These are phyloP conservation scores for Tricholoma furcatifolium DNA, from an alignment of 768 basidiomycete genomes.

Conservation along the genomic window DNA sequence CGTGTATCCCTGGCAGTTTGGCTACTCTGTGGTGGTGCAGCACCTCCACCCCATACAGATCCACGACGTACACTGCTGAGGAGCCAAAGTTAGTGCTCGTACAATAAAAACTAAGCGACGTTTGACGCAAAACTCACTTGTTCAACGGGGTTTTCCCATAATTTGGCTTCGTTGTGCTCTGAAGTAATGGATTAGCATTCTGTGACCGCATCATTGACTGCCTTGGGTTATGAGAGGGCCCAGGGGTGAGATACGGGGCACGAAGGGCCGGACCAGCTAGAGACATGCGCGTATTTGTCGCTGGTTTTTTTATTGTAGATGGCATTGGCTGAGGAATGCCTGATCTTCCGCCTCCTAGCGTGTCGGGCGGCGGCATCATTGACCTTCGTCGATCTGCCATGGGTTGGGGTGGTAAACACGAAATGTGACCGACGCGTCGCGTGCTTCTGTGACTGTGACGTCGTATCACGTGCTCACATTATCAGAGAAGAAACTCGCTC, in stretches of 20 bases:
- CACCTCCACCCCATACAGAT: conserved; percentile 65
- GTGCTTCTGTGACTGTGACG: conserved; percentile 19
- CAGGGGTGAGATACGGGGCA: conserved; percentile 43
- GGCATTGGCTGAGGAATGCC: conserved; percentile 62
- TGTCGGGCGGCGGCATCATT: conserved; percentile 55
- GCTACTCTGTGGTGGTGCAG: conserved; percentile 48
- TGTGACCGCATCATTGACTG: conserved; percentile 72
- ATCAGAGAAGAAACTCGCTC: not conserved
- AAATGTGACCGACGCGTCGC: conserved; percentile 25
- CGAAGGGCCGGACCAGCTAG: conserved; percentile 75
- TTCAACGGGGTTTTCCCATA: conserved; percentile 76
- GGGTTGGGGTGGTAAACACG: not conserved
- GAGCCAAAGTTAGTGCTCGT: not conserved
- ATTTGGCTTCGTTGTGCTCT: conserved; percentile 65
- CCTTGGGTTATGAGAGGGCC: conserved; percentile 52
- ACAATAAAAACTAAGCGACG: conserved; percentile 10
- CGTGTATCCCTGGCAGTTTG: conserved; percentile 72
- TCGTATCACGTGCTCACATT: conserved; percentile 19
- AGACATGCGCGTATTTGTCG: conserved; percentile 61
- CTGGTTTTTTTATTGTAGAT: conserved; percentile 70
- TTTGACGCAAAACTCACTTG: conserved; percentile 42
- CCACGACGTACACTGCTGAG: conserved; percentile 69
- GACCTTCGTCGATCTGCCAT: conserved; percentile 53
- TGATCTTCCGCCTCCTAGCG: conserved; percentile 52
- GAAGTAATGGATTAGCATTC: conserved; percentile 63